Conservation (phyloP, 2,329 filamentous ascomycete genomes). For the Clonostachys solani region DNA sequence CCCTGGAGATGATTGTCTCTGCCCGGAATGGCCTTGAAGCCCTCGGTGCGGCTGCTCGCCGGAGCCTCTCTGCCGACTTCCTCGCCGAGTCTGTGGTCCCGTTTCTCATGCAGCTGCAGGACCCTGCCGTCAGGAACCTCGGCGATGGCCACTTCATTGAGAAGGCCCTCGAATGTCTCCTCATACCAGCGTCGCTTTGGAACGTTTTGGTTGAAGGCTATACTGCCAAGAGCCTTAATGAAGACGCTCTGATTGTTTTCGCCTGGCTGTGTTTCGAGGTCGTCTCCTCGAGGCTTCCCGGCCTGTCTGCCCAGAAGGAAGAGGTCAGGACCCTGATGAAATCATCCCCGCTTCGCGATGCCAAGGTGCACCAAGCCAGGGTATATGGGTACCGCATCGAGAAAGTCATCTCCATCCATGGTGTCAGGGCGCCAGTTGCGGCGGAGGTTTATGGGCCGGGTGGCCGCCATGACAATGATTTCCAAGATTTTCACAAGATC, state of each 20-base stretch:
- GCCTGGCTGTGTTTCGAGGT: constrained; percentile 46
- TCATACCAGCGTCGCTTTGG: constrained; percentile 53
- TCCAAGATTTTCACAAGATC: constrained; percentile 54
- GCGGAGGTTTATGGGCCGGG: constrained; percentile 37
- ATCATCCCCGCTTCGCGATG: constrained; percentile 12
- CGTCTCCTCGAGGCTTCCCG: constrained; percentile 20
- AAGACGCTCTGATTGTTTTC: constrained; percentile 27
- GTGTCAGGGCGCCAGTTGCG: neutral
- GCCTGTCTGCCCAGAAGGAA: constrained; percentile 1
- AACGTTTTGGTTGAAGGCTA: constrained; percentile 31
- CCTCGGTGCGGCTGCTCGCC: constrained; percentile 15
- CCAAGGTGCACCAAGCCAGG: constrained; percentile 13
- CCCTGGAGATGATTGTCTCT: constrained; percentile 17
- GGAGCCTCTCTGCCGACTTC: constrained; percentile 16
- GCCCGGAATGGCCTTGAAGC: constrained; percentile 11
- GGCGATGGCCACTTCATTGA: constrained; percentile 44
- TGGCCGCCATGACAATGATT: constrained; percentile 72
- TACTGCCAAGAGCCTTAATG: constrained; percentile 18
- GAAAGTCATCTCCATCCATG: constrained; percentile 22
- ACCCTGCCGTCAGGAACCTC: constrained; percentile 39
- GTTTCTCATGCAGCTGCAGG: constrained; percentile 31
- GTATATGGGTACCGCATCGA: constrained; percentile 28
- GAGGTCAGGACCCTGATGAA: constrained; percentile 18
- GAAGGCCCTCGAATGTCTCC: constrained; percentile 36
- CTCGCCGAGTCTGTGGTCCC: constrained; percentile 20